phyloP scores from a whole-genome alignment of 768 basidiomycete species.

The Cubamyces lactineus region DNA sequence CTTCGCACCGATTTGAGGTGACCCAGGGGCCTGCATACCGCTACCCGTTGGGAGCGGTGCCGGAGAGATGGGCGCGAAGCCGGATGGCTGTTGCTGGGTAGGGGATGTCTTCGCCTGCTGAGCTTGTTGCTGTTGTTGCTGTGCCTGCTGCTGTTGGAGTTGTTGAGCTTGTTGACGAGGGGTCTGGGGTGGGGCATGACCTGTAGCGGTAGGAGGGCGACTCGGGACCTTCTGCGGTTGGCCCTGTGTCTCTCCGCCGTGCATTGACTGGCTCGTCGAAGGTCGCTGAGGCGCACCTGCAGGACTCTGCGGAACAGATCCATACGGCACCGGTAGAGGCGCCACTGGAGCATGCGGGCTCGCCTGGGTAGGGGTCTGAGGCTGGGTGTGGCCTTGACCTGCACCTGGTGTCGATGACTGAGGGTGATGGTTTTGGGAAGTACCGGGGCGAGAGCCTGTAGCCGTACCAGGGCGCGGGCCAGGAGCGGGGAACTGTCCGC shows the following conservation, averaged over 20 bases:
- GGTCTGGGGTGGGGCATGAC: conserved; percentile 32
- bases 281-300: conserved; percentile 32
- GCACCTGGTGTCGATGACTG: conserved; percentile 18
- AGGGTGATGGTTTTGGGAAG: conserved; percentile 21
- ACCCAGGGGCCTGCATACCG: conserved; percentile 14
- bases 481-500: conserved; percentile 16
- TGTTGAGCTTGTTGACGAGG: conserved; percentile 31
- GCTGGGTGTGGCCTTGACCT: not conserved
- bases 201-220: conserved; percentile 34
- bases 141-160: conserved; percentile 22
- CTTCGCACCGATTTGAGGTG: conserved; percentile 26
- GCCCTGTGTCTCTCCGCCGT: conserved; percentile 28
- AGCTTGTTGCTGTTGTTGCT: conserved; percentile 18
- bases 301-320: conserved; percentile 16
- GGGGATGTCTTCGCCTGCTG: conserved; percentile 19
- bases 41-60: conserved; percentile 15
- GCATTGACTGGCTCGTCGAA: conserved; percentile 33
- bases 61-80: conserved; percentile 30
- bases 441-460: conserved; percentile 19
- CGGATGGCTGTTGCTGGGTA: conserved; percentile 15
- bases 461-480: conserved; percentile 27
- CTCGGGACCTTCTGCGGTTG: conserved; percentile 29
- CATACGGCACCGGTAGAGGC: conserved; percentile 29
- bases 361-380: conserved; percentile 11
- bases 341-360: conserved; percentile 14